phyloP scores from a whole-genome alignment of 768 basidiomycete species.

The Lactarius sanguifluus region DNA sequence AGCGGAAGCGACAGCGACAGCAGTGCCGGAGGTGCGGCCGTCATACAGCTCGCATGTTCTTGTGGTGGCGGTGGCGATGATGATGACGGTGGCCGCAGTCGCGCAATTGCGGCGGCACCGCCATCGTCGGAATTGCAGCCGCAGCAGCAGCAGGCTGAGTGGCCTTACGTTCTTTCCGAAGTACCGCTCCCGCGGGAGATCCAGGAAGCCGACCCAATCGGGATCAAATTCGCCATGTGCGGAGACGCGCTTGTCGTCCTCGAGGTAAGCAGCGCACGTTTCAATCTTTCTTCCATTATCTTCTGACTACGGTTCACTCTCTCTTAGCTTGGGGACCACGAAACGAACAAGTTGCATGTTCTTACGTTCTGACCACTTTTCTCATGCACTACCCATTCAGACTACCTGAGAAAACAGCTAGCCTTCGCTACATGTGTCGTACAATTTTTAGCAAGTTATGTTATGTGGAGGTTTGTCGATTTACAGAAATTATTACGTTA shows the following conservation, averaged over 20 bases:
- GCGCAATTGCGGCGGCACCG: not conserved
- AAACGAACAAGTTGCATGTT: constrained; percentile 5
- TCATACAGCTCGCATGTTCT: not conserved
- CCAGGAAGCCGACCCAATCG: constrained; percentile 13
- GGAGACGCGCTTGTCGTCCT: constrained; percentile 10
- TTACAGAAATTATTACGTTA: not conserved
- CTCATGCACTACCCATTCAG: no score
- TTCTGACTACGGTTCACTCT: not conserved
- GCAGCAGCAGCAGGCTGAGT: not conserved
- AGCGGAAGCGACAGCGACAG: not conserved
- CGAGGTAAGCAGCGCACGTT: not conserved
- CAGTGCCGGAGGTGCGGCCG: not conserved
- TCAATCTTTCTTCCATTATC: not conserved
- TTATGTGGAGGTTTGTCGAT: not conserved
- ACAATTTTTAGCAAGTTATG: not conserved
- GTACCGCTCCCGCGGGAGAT: constrained; percentile 1
- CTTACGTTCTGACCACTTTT: not conserved
- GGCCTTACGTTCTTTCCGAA: constrained; percentile 2
- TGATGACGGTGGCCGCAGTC: not conserved
- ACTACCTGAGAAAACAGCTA: not conserved
- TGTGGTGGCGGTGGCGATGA: not conserved
- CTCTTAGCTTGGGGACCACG: constrained; percentile 2
- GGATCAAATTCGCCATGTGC: constrained; percentile 10
- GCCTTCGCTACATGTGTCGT: not conserved
- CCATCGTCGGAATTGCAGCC: not conserved